Percentiles rank a stretch among this genome's conserved stretches.
Conservation (phyloP, 208 protist genomes). For the Porcisia hertigi region DNA sequence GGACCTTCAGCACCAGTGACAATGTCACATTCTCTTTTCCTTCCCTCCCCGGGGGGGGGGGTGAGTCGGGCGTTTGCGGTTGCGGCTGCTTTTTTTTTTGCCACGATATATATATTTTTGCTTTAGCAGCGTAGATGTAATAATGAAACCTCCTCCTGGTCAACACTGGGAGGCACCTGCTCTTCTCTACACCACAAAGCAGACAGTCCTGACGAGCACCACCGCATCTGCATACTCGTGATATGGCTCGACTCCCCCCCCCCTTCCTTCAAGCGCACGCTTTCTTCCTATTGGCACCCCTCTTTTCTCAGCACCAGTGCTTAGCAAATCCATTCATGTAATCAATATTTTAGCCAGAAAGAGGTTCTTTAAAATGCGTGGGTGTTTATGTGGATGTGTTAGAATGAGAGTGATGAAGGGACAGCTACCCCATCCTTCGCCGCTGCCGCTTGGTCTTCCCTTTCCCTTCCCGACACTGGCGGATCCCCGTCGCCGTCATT, state of each 20-base stretch:
- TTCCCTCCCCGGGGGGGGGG: background rate
- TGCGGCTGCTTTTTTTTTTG: background rate
- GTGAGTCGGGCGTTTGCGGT: background rate
- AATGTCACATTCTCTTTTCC: background rate
- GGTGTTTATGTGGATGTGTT: background rate
- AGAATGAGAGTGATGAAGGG: no score
- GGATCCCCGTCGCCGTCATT: no score
- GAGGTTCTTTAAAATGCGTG: background rate
- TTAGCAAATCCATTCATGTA: background rate
- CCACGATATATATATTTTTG: background rate
- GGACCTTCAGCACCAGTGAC: conserved; percentile 2
- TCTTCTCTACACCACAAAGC: background rate
- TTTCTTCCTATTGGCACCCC: background rate
- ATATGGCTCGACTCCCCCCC: background rate
- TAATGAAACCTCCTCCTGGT: no score
- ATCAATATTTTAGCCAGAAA: no score
- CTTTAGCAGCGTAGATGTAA: background rate
- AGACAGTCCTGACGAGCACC: background rate
- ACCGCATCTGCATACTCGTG: no score
- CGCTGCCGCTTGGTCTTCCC: no score
- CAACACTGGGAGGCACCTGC: background rate
- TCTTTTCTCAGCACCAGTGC: background rate
- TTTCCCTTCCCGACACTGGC: no score
- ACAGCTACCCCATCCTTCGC: no score
- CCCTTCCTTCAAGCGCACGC: no score